These are phyloP conservation scores for Arabidopsis lyrata DNA, from an alignment of 441 rosid species.

Conservation along the genomic window DNA sequence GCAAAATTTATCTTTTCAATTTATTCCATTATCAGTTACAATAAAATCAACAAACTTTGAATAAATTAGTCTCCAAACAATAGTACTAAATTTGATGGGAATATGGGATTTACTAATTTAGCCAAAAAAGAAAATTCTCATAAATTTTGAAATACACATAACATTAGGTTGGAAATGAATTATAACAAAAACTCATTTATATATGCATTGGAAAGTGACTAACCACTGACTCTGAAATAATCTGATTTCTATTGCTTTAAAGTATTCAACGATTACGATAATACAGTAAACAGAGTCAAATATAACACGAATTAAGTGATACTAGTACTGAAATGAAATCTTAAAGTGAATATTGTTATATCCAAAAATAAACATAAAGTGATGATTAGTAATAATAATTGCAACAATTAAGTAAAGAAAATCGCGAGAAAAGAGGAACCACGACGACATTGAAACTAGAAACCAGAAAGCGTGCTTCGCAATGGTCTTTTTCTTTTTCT, in stretches of 20 bases:
- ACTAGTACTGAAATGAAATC: not conserved
- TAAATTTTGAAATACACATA: not conserved
- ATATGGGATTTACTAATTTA: no score
- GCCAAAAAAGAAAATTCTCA: no score
- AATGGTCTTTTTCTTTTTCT: constrained; percentile 36
- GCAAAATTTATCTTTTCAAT: not conserved
- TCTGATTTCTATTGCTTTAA: not conserved
- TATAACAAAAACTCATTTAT: not conserved
- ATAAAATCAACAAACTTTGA: not conserved
- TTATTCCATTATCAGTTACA: not conserved
- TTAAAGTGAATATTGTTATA: constrained; percentile 4
- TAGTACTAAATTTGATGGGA: not conserved
- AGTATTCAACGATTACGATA: not conserved
- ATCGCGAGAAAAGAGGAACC: constrained; percentile 47
- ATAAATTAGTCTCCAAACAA: no score
- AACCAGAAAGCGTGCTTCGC: constrained; percentile 45
- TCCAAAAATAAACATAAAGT: not conserved
- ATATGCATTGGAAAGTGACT: not conserved
- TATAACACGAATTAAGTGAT: not conserved
- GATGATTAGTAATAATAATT: not conserved
- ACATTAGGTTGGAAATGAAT: not conserved
- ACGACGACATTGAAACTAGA: constrained; percentile 40
- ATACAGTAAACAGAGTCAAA: not conserved
- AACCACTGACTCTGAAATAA: not conserved
- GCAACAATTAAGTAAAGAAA: constrained; percentile 26